phyloP scores from a whole-genome alignment of 768 basidiomycete species.

The Cystobasidium tubakii region DNA sequence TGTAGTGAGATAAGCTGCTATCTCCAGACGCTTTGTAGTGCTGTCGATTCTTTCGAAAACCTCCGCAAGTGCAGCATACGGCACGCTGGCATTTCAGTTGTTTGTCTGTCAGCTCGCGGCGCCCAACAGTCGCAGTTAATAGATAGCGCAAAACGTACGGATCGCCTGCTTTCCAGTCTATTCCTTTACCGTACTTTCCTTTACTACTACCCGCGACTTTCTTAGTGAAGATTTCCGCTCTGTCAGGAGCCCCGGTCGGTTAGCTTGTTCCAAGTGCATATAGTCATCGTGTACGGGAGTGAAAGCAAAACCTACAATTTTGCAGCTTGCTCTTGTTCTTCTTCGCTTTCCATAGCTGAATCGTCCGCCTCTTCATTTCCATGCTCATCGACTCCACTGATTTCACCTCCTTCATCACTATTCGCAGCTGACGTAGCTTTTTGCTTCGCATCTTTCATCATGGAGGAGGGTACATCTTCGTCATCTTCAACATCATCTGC shows the following conservation, averaged over 20 bases:
- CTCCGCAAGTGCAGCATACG: slow-evolving; percentile 85
- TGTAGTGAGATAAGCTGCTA: slow-evolving; percentile 76
- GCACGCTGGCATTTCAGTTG: slow-evolving; percentile 58
- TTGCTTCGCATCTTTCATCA: slow-evolving; percentile 59
- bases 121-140: neutral
- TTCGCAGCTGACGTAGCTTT: slow-evolving; percentile 40
- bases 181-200: slow-evolving; percentile 36
- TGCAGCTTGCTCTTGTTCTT: slow-evolving; percentile 54
- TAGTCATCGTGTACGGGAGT: slow-evolving; percentile 62
- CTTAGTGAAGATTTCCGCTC: slow-evolving; percentile 31
- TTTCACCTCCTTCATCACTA: slow-evolving; percentile 49
- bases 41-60: slow-evolving; percentile 82
- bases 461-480: slow-evolving; percentile 12
- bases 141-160: slow-evolving; percentile 61
- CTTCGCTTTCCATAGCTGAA: slow-evolving; percentile 52
- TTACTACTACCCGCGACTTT: slow-evolving; percentile 37
- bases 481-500: slow-evolving; percentile 39
- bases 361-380: slow-evolving; percentile 48
- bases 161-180: slow-evolving; percentile 65
- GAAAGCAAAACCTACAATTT: slow-evolving; percentile 65
- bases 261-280: slow-evolving; percentile 65
- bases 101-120: neutral
- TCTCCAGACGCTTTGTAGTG: slow-evolving; percentile 92
- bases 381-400: slow-evolving; percentile 51
- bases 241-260: slow-evolving; percentile 61